phyloP scores from a whole-genome alignment of 495 filamentous ascomycete genomes.

The Talaromyces stipitatus region DNA sequence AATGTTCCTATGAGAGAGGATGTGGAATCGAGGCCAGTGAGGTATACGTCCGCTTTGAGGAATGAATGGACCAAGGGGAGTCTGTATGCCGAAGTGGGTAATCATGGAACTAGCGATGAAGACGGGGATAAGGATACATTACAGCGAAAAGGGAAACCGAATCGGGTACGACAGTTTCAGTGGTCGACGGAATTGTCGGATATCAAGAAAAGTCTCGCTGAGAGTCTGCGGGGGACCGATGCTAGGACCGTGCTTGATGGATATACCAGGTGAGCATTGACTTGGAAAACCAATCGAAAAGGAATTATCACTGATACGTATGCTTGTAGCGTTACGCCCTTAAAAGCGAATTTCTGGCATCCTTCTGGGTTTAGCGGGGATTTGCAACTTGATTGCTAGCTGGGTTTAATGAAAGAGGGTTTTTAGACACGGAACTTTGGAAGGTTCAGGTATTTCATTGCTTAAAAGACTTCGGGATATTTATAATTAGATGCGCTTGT shows the following conservation, averaged over 20 bases:
- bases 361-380: constrained; percentile 58
- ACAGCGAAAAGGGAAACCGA: not conserved
- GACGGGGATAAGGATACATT: not conserved
- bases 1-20: constrained; percentile 69
- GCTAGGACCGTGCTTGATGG: constrained; percentile 87
- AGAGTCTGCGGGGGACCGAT: constrained; percentile 70
- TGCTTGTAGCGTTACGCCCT: constrained; percentile 75
- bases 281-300: constrained; percentile 3
- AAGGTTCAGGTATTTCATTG: no score
- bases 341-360: constrained; percentile 91
- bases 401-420: not conserved
- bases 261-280: constrained; percentile 28
- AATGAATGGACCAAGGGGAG: constrained; percentile 79
- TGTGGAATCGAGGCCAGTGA: constrained; percentile 53
- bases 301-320: not conserved
- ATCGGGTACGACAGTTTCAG: constrained; percentile 27
- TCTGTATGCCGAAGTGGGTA: constrained; percentile 60
- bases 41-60: constrained; percentile 73
- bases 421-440: not conserved
- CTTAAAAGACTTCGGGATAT: not conserved
- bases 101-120: not conserved
- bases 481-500: constrained; percentile 3
- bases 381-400: constrained; percentile 49
- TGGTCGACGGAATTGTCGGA: constrained; percentile 37
- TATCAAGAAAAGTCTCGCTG: constrained; percentile 39